Evolutionary conservation across 805 yeast species (phyloP).

Genomic region (Millerago galiae): DNA sequence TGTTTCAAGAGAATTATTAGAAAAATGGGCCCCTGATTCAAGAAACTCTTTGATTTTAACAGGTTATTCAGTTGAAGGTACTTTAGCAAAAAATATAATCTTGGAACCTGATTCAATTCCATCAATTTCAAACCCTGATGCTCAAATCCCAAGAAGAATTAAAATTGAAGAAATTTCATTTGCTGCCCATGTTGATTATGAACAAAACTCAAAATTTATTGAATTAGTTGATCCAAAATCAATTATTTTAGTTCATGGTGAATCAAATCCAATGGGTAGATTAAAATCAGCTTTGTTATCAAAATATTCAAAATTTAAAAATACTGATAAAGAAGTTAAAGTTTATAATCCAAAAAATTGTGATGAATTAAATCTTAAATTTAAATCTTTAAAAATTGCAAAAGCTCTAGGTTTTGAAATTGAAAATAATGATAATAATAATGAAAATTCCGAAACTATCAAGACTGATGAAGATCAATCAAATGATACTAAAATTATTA

Average conservation of each 20-base stretch:
- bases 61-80: conserved; percentile 98
- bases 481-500: conserved; percentile 41
- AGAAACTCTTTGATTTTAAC: conserved; percentile 83
- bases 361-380: conserved; percentile 66
- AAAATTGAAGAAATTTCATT: conserved; percentile 90
- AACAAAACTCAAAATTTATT: conserved; percentile 86
- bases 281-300: conserved; percentile 86
- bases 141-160: conserved; percentile 79
- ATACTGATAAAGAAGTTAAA: conserved; percentile 83
- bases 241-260: conserved; percentile 94
- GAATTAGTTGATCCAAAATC: conserved; percentile 80
- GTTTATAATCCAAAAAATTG: conserved; percentile 92
- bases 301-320: conserved; percentile 73
- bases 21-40: conserved; percentile 96
- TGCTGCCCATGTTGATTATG: conserved; percentile 99
- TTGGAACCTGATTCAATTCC: conserved; percentile 91
- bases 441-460: neutral
- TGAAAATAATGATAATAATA: conserved; percentile 24
- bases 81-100: conserved; percentile 86
- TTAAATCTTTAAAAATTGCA: conserved; percentile 80
- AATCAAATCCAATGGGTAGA: conserved; percentile 97
- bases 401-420: conserved; percentile 61
- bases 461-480: neutral
- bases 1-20: conserved; percentile 82
- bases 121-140: conserved; percentile 72